A percentile compares a stretch with the other conserved stretches of the same genome.
phyloP scores from a whole-genome alignment of 768 basidiomycete genomes.

The Collybia sp. region DNA sequence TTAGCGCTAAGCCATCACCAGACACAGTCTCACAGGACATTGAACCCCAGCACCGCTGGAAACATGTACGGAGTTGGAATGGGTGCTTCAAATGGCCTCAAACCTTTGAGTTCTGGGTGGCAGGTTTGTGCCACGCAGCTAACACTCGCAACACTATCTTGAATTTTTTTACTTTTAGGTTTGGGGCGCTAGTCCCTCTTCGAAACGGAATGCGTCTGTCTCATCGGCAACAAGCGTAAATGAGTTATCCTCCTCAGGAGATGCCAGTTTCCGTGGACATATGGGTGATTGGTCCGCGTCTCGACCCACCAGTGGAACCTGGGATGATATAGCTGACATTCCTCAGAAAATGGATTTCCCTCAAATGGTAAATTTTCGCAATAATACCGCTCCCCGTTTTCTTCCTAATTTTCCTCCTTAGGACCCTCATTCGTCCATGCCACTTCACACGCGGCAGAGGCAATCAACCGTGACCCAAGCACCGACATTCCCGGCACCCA shows the following conservation, averaged over 20 bases:
- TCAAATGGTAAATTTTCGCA: slow-evolving; percentile 36
- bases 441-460: slow-evolving; percentile 43
- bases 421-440: slow-evolving; percentile 40
- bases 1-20: slow-evolving; percentile 7
- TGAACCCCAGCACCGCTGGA: slow-evolving; percentile 31
- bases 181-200: slow-evolving; percentile 48
- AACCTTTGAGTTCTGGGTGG: slow-evolving; percentile 59
- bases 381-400: slow-evolving; percentile 9
- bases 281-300: slow-evolving; percentile 41
- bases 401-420: slow-evolving; percentile 16
- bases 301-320: slow-evolving; percentile 48
- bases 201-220: slow-evolving; percentile 56
- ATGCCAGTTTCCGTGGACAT: slow-evolving; percentile 41
- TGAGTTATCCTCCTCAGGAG: slow-evolving; percentile 42
- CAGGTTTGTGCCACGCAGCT: slow-evolving; percentile 39
- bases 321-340: slow-evolving; percentile 52
- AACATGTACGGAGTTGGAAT: slow-evolving; percentile 54
- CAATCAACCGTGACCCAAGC: slow-evolving; percentile 34
- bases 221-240: slow-evolving; percentile 53
- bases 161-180: slow-evolving; percentile 41
- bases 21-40: slow-evolving; percentile 41
- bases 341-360: slow-evolving; percentile 47
- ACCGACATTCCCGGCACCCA: slow-evolving; percentile 30
- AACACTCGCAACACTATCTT: slow-evolving; percentile 1
- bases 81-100: slow-evolving; percentile 40